A percentile compares a stretch with the other conserved stretches of the same genome.
Evolutionary conservation across 148 eudicot species (phyloP).

Genomic region (Arctostaphylos glauca): DNA sequence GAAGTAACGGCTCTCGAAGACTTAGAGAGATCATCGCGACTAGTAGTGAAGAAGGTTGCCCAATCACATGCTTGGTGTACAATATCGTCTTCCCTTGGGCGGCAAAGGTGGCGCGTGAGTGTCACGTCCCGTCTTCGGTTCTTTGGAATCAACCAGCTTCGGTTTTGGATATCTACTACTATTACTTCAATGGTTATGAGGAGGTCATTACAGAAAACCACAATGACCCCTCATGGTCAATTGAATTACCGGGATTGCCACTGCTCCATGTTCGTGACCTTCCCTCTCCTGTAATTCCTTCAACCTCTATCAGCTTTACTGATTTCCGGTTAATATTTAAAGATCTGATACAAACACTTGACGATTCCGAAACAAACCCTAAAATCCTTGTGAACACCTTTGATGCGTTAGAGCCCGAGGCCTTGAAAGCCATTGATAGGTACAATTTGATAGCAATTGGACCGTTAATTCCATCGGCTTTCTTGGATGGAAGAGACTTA

Average conservation of each 20-base stretch:
- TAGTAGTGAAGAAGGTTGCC: conserved; percentile 34
- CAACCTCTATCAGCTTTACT: conserved; percentile 13
- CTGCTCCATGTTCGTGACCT: conserved; percentile 29
- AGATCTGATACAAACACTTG: conserved; percentile 30
- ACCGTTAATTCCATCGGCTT: conserved; percentile 43
- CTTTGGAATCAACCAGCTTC: conserved; percentile 73
- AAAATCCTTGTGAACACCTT: conserved; percentile 54
- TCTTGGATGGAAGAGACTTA: conserved; percentile 34
- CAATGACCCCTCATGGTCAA: conserved; percentile 32
- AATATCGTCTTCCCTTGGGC: conserved; percentile 59
- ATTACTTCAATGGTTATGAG: conserved; percentile 32
- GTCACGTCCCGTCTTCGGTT: conserved; percentile 44
- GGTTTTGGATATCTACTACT: conserved; percentile 46
- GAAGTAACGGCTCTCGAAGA: conserved; percentile 26
- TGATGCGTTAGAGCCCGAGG: conserved; percentile 45
- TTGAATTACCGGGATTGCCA: conserved; percentile 49
- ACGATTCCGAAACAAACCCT: conserved; percentile 26
- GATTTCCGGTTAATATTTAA: conserved; percentile 21
- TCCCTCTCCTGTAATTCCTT: conserved; percentile 37
- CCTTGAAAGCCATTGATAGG: conserved; percentile 33
- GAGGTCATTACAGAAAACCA: conserved; percentile 18
- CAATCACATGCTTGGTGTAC: conserved; percentile 52
- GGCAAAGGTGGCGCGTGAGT: conserved; percentile 45
- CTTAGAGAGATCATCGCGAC: conserved; percentile 24
- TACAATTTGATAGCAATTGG: conserved; percentile 36